These are phyloP conservation scores for Chalciporus piperatus DNA, from an alignment of 768 basidiomycete species.

Conservation along the genomic window DNA sequence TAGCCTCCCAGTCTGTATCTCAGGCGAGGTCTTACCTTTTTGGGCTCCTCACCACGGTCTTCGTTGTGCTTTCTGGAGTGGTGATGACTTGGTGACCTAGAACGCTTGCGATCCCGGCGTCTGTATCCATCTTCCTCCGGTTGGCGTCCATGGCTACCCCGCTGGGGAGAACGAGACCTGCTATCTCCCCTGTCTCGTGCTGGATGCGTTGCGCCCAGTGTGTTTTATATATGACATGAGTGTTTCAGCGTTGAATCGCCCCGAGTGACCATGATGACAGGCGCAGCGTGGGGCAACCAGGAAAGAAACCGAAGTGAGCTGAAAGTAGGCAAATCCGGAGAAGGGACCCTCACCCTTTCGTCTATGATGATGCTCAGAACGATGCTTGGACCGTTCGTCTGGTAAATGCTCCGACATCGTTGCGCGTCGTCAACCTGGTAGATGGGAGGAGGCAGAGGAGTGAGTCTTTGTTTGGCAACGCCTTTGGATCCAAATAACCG, in stretches of 20 bases:
- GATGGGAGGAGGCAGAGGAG: not conserved
- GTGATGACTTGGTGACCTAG: conserved; percentile 23
- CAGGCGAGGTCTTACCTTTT: conserved; percentile 2
- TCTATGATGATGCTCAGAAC: conserved; percentile 9
- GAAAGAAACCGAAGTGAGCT: conserved; percentile 24
- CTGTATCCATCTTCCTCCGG: conserved; percentile 6
- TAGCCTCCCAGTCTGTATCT: not conserved
- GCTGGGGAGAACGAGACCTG: conserved; percentile 26
- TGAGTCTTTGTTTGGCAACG: not conserved
- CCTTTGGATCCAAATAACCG: not conserved
- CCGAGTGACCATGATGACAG: conserved; percentile 12
- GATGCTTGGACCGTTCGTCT: conserved; percentile 6
- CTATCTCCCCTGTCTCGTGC: conserved; percentile 19
- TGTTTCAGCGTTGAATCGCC: conserved; percentile 13
- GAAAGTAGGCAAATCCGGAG: not conserved
- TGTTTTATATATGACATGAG: not conserved
- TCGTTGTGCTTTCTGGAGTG: conserved; percentile 1
- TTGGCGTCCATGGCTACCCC: conserved; percentile 8
- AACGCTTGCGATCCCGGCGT: conserved; percentile 14
- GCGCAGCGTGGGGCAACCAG: conserved; percentile 22
- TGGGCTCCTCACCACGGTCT: not conserved
- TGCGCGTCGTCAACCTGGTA: not conserved
- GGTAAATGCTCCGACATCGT: conserved; percentile 14
- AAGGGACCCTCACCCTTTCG: conserved; percentile 25
- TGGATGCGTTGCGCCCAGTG: conserved; percentile 4